phyloP scores from a whole-genome alignment of 1,139 yeast genomes.

The Debaryomyces fabryi region DNA sequence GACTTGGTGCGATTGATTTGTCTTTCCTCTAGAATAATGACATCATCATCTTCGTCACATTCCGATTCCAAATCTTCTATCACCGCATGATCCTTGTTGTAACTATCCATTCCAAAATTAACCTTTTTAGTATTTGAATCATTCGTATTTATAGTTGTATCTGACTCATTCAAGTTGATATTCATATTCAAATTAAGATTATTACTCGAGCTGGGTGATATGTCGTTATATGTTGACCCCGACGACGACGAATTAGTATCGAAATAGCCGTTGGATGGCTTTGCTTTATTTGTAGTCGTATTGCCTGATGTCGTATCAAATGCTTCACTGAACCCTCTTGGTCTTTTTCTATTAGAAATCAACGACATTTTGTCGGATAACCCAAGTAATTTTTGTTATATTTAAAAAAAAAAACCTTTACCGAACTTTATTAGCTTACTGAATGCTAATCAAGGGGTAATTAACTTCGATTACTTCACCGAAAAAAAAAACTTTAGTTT shows the following conservation, averaged over 20 bases:
- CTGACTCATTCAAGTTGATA: conserved; percentile 9
- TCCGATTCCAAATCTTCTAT: conserved; percentile 39
- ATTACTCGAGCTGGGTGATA: conserved; percentile 10
- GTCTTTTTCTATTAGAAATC: conserved; percentile 48
- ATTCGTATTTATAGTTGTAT: conserved; percentile 14
- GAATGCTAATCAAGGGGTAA: background rate
- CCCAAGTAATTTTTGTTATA: background rate
- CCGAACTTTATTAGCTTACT: background rate
- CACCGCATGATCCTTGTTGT: conserved; percentile 8
- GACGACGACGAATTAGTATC: conserved; percentile 14
- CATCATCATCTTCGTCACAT: conserved; percentile 36
- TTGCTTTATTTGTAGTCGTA: conserved; percentile 6
- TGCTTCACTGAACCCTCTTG: conserved; percentile 50
- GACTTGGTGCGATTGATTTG: conserved; percentile 26
- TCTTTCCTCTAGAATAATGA: conserved; percentile 40
- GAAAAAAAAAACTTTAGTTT: background rate
- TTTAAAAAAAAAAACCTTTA: background rate
- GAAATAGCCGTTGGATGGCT: conserved; percentile 5
- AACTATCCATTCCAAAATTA: conserved; percentile 2
- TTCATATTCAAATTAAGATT: conserved; percentile 11
- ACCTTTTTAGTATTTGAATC: conserved; percentile 5
- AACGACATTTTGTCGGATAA: conserved; percentile 27
- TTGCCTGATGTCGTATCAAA: conserved; percentile 26
- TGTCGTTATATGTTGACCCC: conserved; percentile 11
- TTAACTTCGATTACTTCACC: conserved; percentile 1